These are phyloP conservation scores for Trichoderma sp. DNA, from an alignment of 2,329 filamentous ascomycete species.

Conservation along the genomic window DNA sequence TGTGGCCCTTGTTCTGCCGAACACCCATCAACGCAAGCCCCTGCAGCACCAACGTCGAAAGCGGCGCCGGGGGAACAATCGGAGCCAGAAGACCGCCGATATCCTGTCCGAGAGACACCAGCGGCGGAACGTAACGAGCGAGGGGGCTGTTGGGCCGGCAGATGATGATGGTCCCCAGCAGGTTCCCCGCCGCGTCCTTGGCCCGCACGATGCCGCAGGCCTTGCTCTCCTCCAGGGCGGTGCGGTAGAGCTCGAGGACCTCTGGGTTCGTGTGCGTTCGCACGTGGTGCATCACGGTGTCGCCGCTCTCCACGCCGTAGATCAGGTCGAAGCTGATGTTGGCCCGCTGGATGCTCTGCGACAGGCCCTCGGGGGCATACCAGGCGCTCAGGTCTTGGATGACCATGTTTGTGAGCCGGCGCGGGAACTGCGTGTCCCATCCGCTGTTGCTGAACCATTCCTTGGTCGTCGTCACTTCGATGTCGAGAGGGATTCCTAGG, in stretches of 20 bases:
- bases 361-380: slow-evolving; percentile 74
- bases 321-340: slow-evolving; percentile 82
- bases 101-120: slow-evolving; percentile 61
- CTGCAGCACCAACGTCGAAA: slow-evolving; percentile 71
- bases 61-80: slow-evolving; percentile 69
- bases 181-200: slow-evolving; percentile 66
- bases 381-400: slow-evolving; percentile 73
- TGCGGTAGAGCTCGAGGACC: slow-evolving; percentile 76
- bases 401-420: slow-evolving; percentile 65
- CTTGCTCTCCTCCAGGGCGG: slow-evolving; percentile 70
- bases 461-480: slow-evolving; percentile 50
- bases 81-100: slow-evolving; percentile 80
- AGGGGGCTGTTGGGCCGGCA: slow-evolving; percentile 71
- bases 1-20: slow-evolving; percentile 78
- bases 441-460: slow-evolving; percentile 90
- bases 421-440: slow-evolving; percentile 72
- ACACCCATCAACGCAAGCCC: slow-evolving; percentile 79
- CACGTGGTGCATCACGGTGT: slow-evolving; percentile 73
- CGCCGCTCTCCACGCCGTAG: slow-evolving; percentile 75
- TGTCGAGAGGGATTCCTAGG: slow-evolving; percentile 71
- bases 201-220: slow-evolving; percentile 82
- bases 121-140: slow-evolving; percentile 68
- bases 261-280: slow-evolving; percentile 74
- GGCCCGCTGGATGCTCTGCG: slow-evolving; percentile 70
- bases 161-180: slow-evolving; percentile 79